Base-by-base conservation (phyloP, 495 filamentous ascomycete species). In the Neurospora pannonica region DNA sequence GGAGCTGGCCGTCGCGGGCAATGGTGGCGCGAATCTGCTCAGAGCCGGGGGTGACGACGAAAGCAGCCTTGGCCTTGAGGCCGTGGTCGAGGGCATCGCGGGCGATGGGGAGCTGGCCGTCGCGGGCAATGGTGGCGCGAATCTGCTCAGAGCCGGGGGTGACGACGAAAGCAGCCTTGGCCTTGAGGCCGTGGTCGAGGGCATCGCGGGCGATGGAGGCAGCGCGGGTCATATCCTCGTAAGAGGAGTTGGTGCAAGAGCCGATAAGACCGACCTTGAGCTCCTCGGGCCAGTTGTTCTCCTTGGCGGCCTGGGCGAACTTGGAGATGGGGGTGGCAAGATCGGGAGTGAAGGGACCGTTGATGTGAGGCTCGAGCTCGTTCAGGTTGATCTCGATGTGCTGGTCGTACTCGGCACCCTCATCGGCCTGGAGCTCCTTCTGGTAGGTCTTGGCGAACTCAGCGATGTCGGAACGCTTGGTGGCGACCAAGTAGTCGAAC, bases 261-360 rank as follows among this genome's bases (percentile, higher is more conserved):
- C 96, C 96, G 80, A 99, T 95, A 70, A 95, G 84, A 81, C 97
- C 97, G 78, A 97, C 97, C 89, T 97, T 98, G 78, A 99, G 86
- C 83, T 98, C 95, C 83, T 97, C 91, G 48, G 96, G 96, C 96
- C 96, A 99, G 84, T 91, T 91, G 85, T 99, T 97, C 77, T 88
- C 86, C 88, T 95, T 92, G 76, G 95, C 96, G 78, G 96, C 93
- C 82, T 95, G 91, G 84, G 94, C 94, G 86, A 98, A 98, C 87
- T 98, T 92, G 84, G 94, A 97, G 85, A 99, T 94, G 24, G 96
- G 96, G 54, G 96, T 98, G 67, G 95, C 94, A 83, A 99, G 91
- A 90, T 99, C 96, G 74, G 96, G 96, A n/a, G 96, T 99, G 90
- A 99, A 99, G 72, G 96, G 96, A 78, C 96, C 96, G 87, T 99